Evolutionary conservation across 208 protist genomes (phyloP), one percentile per base, ranked within the genome.

Genomic region (Strigomonas galati): DNA sequence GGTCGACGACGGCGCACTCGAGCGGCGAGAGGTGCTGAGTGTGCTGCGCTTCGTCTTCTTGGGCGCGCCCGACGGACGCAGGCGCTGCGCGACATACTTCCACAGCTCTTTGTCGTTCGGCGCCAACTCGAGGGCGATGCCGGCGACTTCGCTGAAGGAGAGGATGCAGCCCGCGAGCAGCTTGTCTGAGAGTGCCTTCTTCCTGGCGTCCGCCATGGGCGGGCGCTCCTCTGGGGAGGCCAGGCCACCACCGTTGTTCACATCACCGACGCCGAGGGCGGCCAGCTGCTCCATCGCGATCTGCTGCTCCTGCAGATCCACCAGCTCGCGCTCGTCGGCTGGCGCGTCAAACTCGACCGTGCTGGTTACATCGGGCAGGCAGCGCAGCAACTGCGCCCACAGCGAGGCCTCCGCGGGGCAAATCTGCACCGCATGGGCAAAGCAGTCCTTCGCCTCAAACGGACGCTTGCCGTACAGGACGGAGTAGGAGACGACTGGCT

Each of bases 361-460:
- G 17, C 28, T 56, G 14, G 21, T n/a, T 9, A 28, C 30, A 21
- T 69, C 56, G 12, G 30, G 54, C 57, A 75, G 26, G 31, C 30
- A 26, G 32, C 35, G 54, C 30, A 67, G 58, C 9, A 69, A 26
- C 40, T 69, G 70, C 40, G 65, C 46, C 70, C 70, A 67, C 44
- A 75, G 56, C 44, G 48, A 52, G 48, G 21, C 5, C 26, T 75
- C 35, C 40, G 44, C 48, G 23, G 53, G 64, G 21, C 70, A 69
- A 17, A 69, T 24, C 53, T 75, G 70, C 10, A 40, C 58, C 6
- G 70, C 62, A 40, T 71, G 63, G 17, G 48, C 62, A 44, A 75
- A 75, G 64, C 70, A 75, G 40, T 75, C 60, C 57, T 63, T 75
- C 30, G 64, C 60, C 54, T 75, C 63, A 32, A 62, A 75, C 2